Conservation (phyloP, 2,329 filamentous ascomycete species). For the Diaporthe sp. region DNA sequence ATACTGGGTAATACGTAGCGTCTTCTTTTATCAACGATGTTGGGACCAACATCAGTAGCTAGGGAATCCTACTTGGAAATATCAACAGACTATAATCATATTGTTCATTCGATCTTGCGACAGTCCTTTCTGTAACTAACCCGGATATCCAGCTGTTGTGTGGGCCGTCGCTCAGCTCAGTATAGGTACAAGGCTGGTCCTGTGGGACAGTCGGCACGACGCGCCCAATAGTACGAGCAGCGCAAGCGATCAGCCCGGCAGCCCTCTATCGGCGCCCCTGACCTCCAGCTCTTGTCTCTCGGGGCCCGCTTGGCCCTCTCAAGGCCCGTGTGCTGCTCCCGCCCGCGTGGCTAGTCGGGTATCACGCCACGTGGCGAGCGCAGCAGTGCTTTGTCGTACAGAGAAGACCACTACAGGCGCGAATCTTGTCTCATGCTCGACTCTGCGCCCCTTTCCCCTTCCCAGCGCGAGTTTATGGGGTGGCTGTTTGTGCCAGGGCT, state of each 20-base stretch:
- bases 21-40: not conserved
- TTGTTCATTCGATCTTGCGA: not conserved
- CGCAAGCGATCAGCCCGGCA: constrained; percentile 7
- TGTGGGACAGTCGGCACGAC: not conserved
- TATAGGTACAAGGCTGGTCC: not conserved
- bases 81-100: not conserved
- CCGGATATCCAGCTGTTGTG: not conserved
- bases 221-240: constrained; percentile 3
- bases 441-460: not conserved
- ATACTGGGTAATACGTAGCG: constrained; percentile 21
- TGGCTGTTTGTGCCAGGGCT: not conserved
- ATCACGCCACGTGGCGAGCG: constrained; percentile 18
- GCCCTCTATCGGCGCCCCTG: not conserved
- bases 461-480: too few species aligned
- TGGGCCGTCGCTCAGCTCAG: not conserved
- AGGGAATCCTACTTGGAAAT: not conserved
- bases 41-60: not conserved
- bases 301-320: not conserved
- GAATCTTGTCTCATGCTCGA: not conserved
- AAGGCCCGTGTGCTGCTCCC: not conserved
- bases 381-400: not conserved
- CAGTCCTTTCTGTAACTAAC: too few species aligned
- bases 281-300: not conserved
- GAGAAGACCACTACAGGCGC: not conserved
- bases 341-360: not conserved